These are phyloP conservation scores for Stentor roeselii DNA, from an alignment of 73 alveolate genomes.

Conservation along the genomic window DNA sequence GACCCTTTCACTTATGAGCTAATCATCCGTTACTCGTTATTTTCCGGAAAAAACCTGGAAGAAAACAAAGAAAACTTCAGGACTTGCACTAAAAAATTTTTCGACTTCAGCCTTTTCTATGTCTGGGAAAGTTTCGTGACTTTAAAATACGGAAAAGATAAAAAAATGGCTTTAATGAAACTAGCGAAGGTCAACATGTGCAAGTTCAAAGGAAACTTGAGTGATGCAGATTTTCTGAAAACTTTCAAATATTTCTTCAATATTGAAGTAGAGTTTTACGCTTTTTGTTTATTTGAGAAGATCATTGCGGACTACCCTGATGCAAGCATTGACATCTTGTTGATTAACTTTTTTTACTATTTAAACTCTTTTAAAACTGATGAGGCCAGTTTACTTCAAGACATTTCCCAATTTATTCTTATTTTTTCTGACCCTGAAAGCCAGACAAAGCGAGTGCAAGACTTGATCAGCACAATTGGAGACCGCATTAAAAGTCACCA, in stretches of 20 bases:
- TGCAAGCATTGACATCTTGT: neutral
- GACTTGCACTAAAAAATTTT: neutral
- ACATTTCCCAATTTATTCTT: neutral
- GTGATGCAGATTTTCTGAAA: neutral
- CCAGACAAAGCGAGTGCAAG: neutral
- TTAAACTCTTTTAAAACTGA: too few relatives aligned
- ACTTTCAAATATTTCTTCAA: neutral
- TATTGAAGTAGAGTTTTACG: constrained; percentile 13
- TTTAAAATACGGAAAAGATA: neutral
- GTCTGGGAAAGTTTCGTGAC: neutral
- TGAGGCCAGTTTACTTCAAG: neutral
- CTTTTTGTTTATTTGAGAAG: neutral
- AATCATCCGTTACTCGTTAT: neutral
- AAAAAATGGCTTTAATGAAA: neutral
- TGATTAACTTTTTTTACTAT: neutral
- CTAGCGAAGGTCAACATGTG: neutral
- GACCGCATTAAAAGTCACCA: neutral
- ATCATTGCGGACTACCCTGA: neutral
- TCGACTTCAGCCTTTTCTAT: neutral
- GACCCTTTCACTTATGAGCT: neutral
- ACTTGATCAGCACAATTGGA: neutral
- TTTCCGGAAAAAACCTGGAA: neutral
- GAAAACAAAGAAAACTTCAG: neutral
- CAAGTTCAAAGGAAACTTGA: neutral
- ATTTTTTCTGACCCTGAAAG: neutral